Evolutionary conservation across 2,329 filamentous ascomycete species (phyloP), one percentile per base, ranked within the genome.

Genomic region (Fusarium virguliforme): DNA sequence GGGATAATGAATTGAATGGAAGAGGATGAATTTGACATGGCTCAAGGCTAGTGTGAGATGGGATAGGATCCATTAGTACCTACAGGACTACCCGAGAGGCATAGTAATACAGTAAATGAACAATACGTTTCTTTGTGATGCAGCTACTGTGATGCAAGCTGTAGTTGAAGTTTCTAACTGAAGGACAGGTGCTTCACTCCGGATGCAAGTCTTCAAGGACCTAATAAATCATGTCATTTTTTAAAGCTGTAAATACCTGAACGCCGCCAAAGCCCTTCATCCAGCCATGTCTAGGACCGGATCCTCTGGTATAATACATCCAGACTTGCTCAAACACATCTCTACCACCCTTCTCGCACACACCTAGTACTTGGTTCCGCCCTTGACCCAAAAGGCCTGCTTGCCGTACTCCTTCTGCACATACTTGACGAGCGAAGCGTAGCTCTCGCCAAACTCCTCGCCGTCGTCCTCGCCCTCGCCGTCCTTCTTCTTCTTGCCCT

Each of bases 391-490:
- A 77, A 85, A 85, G 67, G 82, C 83, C 82, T 90, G 87, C 82
- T 87, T 89, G 73, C 83, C 81, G 75, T 84, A 85, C 85, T 91
- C 88, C 84, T 91, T 91, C 83, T 91, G 86, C 61, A 89, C 86
- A 55, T 90, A 83, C 85, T 91, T 91, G 73, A 89, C 85, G 64
- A 92, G 83, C 63, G 90, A 87, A 78, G 88, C 87, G 81, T 91
- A 92, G 50, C 85, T 84, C 77, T 91, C 89, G 71, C 83, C 84
- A 75, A 91, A 92, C 69, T 89, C 88, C 81, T 89, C 88, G 48
- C 82, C 85, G 35, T 85, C 86, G 51, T 84, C 85, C 50, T 80
- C 83, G 24, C 83, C 83, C 64, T 81, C 82, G 41, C 81, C 79
- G 37, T 82, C 84, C 69, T 81, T 79, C 67, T 81, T 78, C 77